Evolutionary conservation across 2,329 filamentous ascomycete species (phyloP).

Genomic region (Curvularia eragrostidis): DNA sequence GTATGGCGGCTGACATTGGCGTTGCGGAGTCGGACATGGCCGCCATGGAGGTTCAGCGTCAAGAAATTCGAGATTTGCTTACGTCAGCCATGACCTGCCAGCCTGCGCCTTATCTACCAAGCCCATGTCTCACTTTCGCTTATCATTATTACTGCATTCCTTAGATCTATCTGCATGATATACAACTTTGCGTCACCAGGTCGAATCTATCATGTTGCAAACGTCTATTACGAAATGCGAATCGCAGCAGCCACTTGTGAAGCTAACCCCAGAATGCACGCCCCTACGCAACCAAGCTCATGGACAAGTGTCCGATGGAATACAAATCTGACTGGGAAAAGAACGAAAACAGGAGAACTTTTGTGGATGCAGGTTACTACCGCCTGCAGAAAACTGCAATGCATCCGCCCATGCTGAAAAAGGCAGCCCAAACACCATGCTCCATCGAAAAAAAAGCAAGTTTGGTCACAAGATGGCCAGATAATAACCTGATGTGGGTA

Average conservation of each 20-base stretch:
- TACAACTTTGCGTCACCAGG: neutral
- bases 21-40: slow-evolving; percentile 21
- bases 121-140: neutral
- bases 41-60: slow-evolving; percentile 14
- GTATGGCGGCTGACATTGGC: slow-evolving; percentile 64
- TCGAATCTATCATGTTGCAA: neutral
- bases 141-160: neutral
- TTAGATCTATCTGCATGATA: neutral
- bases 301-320: slow-evolving; percentile 6
- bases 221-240: slow-evolving; percentile 3
- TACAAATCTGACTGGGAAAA: slow-evolving; percentile 2
- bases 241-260: neutral
- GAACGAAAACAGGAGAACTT: slow-evolving; percentile 26
- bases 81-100: slow-evolving; percentile 28
- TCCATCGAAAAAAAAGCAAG: slow-evolving; percentile 15
- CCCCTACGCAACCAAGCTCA: neutral
- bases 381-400: slow-evolving; percentile 24
- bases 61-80: slow-evolving; percentile 35
- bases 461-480: slow-evolving; percentile 9
- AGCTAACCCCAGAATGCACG: slow-evolving; percentile 1
- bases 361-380: slow-evolving; percentile 31
- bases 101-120: neutral
- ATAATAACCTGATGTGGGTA: slow-evolving; percentile 17
- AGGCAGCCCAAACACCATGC: slow-evolving; percentile 46
- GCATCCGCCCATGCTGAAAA: slow-evolving; percentile 36